These are phyloP conservation scores for Cinnamomum micranthum DNA, from an alignment of 164 flowering plant species.

Conservation along the genomic window DNA sequence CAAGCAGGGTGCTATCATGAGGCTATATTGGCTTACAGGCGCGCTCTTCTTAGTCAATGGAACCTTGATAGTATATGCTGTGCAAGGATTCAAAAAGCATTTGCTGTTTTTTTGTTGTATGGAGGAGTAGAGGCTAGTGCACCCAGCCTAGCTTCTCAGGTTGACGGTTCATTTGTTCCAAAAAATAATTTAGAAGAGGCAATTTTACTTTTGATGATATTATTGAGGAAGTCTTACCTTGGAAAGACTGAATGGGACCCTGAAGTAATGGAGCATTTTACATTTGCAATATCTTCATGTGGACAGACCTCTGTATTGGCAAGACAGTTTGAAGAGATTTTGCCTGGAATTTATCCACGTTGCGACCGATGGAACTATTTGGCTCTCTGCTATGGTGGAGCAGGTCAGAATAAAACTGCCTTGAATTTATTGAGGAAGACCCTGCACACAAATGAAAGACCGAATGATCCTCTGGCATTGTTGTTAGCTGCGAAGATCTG, in stretches of 20 bases:
- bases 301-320: constrained; percentile 69
- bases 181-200: constrained; percentile 90
- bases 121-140: constrained; percentile 85
- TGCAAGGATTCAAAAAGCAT: constrained; percentile 78
- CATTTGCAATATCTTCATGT: constrained; percentile 78
- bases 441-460: constrained; percentile 67
- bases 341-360: constrained; percentile 75
- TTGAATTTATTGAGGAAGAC: constrained; percentile 76
- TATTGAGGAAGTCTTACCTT: constrained; percentile 56
- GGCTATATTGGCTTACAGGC: constrained; percentile 76
- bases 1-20: constrained; percentile 69
- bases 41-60: constrained; percentile 88
- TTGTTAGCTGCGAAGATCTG: constrained; percentile 80
- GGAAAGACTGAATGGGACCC: constrained; percentile 83
- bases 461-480: constrained; percentile 59
- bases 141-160: constrained; percentile 68
- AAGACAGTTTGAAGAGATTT: constrained; percentile 66
- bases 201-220: constrained; percentile 76
- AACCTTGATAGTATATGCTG: constrained; percentile 73
- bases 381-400: constrained; percentile 73
- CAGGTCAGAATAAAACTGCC: constrained; percentile 57
- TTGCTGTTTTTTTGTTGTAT: constrained; percentile 75
- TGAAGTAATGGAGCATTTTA: constrained; percentile 76
- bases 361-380: constrained; percentile 75
- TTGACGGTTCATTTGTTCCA: constrained; percentile 76